Conservation (phyloP, 2,329 filamentous ascomycete species). For the Fulvia fulva region DNA sequence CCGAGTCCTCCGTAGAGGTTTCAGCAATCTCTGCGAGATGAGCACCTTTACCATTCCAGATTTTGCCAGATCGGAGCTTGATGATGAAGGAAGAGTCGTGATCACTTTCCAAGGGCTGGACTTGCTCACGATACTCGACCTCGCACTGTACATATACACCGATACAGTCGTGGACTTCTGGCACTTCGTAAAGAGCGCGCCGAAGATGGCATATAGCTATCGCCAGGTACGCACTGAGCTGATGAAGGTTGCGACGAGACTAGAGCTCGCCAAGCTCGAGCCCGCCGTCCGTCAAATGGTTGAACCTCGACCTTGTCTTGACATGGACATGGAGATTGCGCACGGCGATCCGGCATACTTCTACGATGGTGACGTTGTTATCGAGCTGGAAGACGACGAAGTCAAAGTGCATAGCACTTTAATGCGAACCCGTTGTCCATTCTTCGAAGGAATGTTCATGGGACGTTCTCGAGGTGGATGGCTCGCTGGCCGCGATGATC, state of each 20-base stretch:
- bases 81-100: slow-evolving; percentile 49
- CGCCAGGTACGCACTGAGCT: slow-evolving; percentile 77
- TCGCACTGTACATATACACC: slow-evolving; percentile 75
- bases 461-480: slow-evolving; percentile 83
- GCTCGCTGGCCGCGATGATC: slow-evolving; percentile 51
- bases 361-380: slow-evolving; percentile 70
- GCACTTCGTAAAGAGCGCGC: slow-evolving; percentile 68
- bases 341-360: slow-evolving; percentile 68
- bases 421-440: slow-evolving; percentile 79
- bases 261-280: slow-evolving; percentile 71
- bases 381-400: slow-evolving; percentile 73
- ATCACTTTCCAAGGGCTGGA: slow-evolving; percentile 69
- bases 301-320: slow-evolving; percentile 59
- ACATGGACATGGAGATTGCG: slow-evolving; percentile 67
- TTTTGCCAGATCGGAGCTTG: slow-evolving; percentile 54
- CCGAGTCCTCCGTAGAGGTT: slow-evolving; percentile 58
- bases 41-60: slow-evolving; percentile 58
- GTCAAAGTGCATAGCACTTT: slow-evolving; percentile 72
- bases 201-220: slow-evolving; percentile 65
- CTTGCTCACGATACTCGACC: slow-evolving; percentile 71
- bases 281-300: slow-evolving; percentile 72
- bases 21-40: slow-evolving; percentile 55
- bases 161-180: slow-evolving; percentile 80
- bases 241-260: slow-evolving; percentile 73
- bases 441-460: slow-evolving; percentile 85